Conservation (phyloP, 1,284 basidiomycete species). For the Flammula alnicola region DNA sequence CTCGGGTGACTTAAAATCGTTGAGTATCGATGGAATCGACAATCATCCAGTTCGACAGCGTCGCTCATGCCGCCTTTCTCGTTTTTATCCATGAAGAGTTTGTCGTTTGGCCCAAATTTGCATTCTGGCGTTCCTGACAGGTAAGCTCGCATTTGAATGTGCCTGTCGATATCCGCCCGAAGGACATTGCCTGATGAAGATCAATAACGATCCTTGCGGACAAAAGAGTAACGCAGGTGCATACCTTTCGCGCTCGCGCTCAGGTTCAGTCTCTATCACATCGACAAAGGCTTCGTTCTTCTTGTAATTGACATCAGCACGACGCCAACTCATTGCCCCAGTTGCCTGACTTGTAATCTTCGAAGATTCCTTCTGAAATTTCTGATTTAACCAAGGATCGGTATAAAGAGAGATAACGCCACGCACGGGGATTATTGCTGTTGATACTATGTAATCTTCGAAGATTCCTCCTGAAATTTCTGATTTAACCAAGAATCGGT, state of each 20-base stretch:
- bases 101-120: constrained; percentile 98
- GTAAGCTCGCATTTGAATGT: constrained; percentile 98
- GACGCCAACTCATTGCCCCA: constrained; percentile 91
- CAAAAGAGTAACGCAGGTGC: constrained; percentile 20
- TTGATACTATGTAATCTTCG: no score
- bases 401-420: no score
- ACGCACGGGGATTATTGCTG: no score
- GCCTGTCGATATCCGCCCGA: constrained; percentile 97
- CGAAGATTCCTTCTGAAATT: constrained; percentile 85
- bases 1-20: constrained; percentile 93
- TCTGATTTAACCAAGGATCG: constrained; percentile 10
- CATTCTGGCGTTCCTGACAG: constrained; percentile 95
- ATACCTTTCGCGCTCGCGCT: constrained; percentile 95
- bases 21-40: constrained; percentile 97
- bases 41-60: constrained; percentile 95
- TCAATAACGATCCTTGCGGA: not conserved
- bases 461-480: constrained; percentile 82
- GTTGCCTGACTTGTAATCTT: constrained; percentile 98
- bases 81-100: constrained; percentile 93
- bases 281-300: constrained; percentile 99
- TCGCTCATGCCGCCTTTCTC: constrained; percentile 70
- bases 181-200: constrained; percentile 74
- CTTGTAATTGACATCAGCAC: constrained; percentile 95
- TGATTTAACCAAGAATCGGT: constrained; percentile 2
- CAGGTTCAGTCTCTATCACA: constrained; percentile 96